Evolutionary conservation across 2,329 filamentous ascomycete genomes (phyloP).

Genomic region (Sclerotinia minor): DNA sequence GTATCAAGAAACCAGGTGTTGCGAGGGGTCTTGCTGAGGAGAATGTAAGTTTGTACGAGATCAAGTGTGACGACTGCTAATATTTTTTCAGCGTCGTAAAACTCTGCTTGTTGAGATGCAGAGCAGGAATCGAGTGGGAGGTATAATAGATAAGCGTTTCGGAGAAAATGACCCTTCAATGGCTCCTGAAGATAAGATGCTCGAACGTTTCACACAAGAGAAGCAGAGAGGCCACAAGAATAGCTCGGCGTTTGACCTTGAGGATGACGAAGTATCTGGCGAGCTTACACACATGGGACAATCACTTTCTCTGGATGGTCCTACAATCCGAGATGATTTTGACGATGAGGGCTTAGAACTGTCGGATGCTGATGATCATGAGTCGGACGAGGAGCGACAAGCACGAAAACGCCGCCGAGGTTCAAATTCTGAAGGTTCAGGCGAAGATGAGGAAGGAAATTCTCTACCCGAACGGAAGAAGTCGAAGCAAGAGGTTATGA

Average conservation of each 20-base stretch:
- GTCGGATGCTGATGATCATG: slow-evolving; percentile 58
- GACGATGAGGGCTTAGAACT: slow-evolving; percentile 69
- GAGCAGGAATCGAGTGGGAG: slow-evolving; percentile 84
- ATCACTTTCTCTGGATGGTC: slow-evolving; percentile 64
- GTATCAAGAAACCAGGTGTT: slow-evolving; percentile 72
- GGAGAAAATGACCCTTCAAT: slow-evolving; percentile 94
- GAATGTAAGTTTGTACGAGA: slow-evolving; percentile 53
- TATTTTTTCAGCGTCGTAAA: slow-evolving; percentile 27
- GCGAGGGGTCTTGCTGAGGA: slow-evolving; percentile 87
- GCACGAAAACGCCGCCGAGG: slow-evolving; percentile 58
- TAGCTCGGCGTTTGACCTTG: slow-evolving; percentile 82
- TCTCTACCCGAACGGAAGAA: slow-evolving; percentile 81
- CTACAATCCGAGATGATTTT: slow-evolving; percentile 67
- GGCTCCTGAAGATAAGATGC: slow-evolving; percentile 88
- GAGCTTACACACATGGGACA: slow-evolving; percentile 82
- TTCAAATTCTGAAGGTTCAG: slow-evolving; percentile 49
- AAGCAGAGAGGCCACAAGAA: slow-evolving; percentile 78
- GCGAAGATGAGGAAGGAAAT: slow-evolving; percentile 52
- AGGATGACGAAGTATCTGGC: slow-evolving; percentile 71
- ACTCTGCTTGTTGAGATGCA: slow-evolving; percentile 65
- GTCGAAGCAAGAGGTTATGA: slow-evolving; percentile 94
- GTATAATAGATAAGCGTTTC: slow-evolving; percentile 88
- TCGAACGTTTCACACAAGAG: slow-evolving; percentile 86
- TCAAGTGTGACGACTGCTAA: slow-evolving; percentile 25
- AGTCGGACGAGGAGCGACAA: slow-evolving; percentile 55